Percentiles rank a stretch among this genome's conserved stretches.
phyloP scores from a whole-genome alignment of 164 flowering plant genomes.

The grape (Vitis vinifera) region ASM3070453v1 NC_081810.1:23078501-23079000 shows the following conservation, averaged over 20 bases:
- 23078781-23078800: slow-evolving; percentile 25
- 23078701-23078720: slow-evolving; percentile 59
- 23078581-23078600: slow-evolving; percentile 92
- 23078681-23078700: slow-evolving; percentile 20
- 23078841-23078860: slow-evolving; percentile 33
- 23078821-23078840: slow-evolving; percentile 64
- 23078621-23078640: slow-evolving; percentile 20
- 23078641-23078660: slow-evolving; percentile 16
- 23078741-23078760: slow-evolving; percentile 43
- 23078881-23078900: slow-evolving; percentile 3
- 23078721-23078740: slow-evolving; percentile 62
- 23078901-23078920: slow-evolving; percentile 3
- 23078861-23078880: slow-evolving; percentile 2
- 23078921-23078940: slow-evolving; percentile 6
- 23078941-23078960: slow-evolving; percentile 15
- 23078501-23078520: slow-evolving; percentile 97
- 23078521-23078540: slow-evolving; percentile 90
- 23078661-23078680: slow-evolving; percentile 7
- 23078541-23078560: slow-evolving; percentile 80
- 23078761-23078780: slow-evolving; percentile 10
- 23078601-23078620: slow-evolving; percentile 42
- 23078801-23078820: slow-evolving; percentile 36
- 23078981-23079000: slow-evolving; percentile 21
- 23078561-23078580: slow-evolving; percentile 89
- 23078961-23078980: slow-evolving; percentile 25